Evolutionary conservation across 768 basidiomycete genomes (phyloP), one percentile per base, ranked within the genome.

Genomic region (Termitomyces sp.): DNA sequence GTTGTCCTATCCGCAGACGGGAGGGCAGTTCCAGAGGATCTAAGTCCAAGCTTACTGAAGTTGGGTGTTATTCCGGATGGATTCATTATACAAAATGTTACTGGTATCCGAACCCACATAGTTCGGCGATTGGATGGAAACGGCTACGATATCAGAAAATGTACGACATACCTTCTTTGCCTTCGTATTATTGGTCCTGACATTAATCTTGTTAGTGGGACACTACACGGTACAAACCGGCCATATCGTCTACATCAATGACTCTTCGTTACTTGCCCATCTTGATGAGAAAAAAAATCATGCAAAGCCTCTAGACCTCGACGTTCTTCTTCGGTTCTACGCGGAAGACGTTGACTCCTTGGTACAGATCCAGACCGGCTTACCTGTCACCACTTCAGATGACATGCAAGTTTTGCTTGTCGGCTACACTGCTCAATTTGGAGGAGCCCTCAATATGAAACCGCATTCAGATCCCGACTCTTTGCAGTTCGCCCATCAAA

Each of bases 71-170:
- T 85, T 26, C 60, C 75, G 4, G 82, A 86, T 65, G 94, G 94
- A 1, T 91, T 82, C 64, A 70, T 93, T 44, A 70, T 96, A 30
- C 78, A 85, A 50, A 87, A 93, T 64, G 74, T 93, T 9, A 80
- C 86, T 2, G 93, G 93, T 6, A 78, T 97, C 45, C 81, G 90
- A 37, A 79, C 85, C 1, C 85, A 84, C 58, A 85, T 95, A 19
- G 84, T 90, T 22, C 87, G 82, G 64, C 78, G 92, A 26, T 66
- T 93, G 51, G 93, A 95, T 62, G 86, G 87, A 12, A 85, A 77
- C 61, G 93, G 93, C 8, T 96, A 93, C 62, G 90, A 96, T 62
- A 78, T 98, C 51, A 79, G 87, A 34, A 90, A 84, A 74, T 72
- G 94, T 94, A 62, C 64, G 87, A 68, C 19, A 37, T 26, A 3